Percentiles rank a stretch among this genome's conserved stretches.
These are phyloP conservation scores for Ogataea polymorpha DNA, from an alignment of 805 yeast genomes.

Conservation along the genomic window DNA sequence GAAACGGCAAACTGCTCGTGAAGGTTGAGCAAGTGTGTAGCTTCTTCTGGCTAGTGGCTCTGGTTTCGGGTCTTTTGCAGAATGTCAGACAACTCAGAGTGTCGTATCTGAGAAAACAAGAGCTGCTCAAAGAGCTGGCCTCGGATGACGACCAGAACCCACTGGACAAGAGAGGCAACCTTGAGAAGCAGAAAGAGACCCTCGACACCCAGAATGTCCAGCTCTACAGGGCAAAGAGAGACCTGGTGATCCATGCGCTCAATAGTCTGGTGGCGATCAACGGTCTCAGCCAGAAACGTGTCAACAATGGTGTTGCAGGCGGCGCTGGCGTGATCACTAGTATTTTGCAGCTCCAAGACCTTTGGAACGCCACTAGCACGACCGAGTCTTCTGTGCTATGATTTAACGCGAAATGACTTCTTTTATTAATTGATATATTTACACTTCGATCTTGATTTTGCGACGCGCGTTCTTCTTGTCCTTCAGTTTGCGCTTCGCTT, in stretches of 20 bases:
- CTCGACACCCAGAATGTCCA: conserved; percentile 40
- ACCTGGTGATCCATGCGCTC: conserved; percentile 70
- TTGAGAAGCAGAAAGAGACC: conserved; percentile 29
- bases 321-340: conserved; percentile 83
- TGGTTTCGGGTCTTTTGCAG: conserved; percentile 59
- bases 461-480: conserved; percentile 25
- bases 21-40: conserved; percentile 56
- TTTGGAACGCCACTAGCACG: conserved; percentile 52
- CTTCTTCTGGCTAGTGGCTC: conserved; percentile 75
- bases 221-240: conserved; percentile 47
- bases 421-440: conserved; percentile 1
- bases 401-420: conserved; percentile 2
- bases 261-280: conserved; percentile 76
- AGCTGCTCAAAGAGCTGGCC: conserved; percentile 22
- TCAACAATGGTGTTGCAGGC: conserved; percentile 79
- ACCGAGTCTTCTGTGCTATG: conserved; percentile 4
- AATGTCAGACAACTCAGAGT: conserved; percentile 52
- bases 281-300: conserved; percentile 54
- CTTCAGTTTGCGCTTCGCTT: conserved; percentile 20
- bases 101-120: conserved; percentile 35
- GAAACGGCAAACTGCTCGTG: conserved; percentile 30
- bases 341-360: conserved; percentile 67
- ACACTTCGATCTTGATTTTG: conserved; percentile 16
- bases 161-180: conserved; percentile 15
- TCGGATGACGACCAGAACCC: conserved; percentile 35